Base-by-base conservation (phyloP, 2,329 filamentous ascomycete genomes). In the Mollisia scopiformis region DNA sequence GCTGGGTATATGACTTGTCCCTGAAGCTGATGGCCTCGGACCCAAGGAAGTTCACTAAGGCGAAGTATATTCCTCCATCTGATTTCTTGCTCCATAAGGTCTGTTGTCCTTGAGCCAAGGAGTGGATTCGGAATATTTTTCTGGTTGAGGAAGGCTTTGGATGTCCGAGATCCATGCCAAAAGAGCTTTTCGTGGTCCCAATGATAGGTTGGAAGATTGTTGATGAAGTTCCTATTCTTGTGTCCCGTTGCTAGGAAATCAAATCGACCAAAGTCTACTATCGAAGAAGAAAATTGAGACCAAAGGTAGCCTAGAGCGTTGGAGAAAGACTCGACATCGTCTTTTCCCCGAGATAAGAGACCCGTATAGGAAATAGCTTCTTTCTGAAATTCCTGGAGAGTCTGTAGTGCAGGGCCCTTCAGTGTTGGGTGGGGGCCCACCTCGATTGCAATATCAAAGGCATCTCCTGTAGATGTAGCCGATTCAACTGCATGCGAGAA, bases 401-500 rank as follows among this genome's bases (percentile, higher is more conserved):
- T 65, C 27, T 71, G 62, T 0, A 62, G 35, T 11, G 69, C 63
- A 3, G 76, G 75, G 0, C 70, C 72, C 60, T 59, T 55, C 0
- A 78, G 64, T 0, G 73, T 68, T 6, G 71, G 65, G 58, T 78
- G 75, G 0, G 75, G 73, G 0, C 76, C 75, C n/a, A 76, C 55
- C 57, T 75, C 74, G 1, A 75, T 14, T 0, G 67, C 53, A 19
- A 55, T 1, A 68, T 62, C 27, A n/a, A 57, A 57, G 14, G 50
- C n/a, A 13, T 19, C 50, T 13, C 6, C 10, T 13, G 23, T 14
- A 53, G 21, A 8, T 6, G 43, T 25, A 31, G 55, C 43, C 5
- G 21, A 25, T 16, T 28, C 6, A 10, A 61, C 27, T 13, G 61
- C 54, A 4, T 51, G 37, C 19, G 21, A 37, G 41, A 61, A 59